A percentile compares a stretch with the other conserved stretches of the same genome.
phyloP scores from a whole-genome alignment of 2,329 filamentous ascomycete species.

The Ophiognomonia clavigignenti-juglandacearum region DNA sequence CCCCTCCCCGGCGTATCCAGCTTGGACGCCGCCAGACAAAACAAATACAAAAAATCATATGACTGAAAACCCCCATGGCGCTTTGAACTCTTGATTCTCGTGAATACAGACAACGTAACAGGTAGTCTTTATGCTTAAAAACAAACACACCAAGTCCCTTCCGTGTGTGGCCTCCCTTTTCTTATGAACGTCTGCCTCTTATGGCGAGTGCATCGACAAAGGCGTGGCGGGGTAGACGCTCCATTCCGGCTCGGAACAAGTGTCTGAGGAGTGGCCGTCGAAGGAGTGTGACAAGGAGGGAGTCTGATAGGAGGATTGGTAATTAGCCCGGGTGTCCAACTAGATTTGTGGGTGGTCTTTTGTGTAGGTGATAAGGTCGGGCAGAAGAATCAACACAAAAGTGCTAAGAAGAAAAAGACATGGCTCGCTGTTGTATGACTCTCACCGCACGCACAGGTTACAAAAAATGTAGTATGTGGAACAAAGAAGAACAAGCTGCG shows the following conservation, averaged over 20 bases:
- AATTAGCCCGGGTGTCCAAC: slow-evolving; percentile 38
- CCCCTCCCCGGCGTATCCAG: neutral
- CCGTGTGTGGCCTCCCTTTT: neutral
- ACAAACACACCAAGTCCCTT: neutral
- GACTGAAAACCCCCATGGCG: neutral
- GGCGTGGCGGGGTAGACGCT: slow-evolving; percentile 67
- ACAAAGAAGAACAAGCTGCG: neutral
- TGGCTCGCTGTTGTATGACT: slow-evolving; percentile 2
- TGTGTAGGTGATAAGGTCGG: too few species aligned
- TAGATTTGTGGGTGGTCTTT: too few species aligned
- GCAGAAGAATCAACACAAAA: too few species aligned
- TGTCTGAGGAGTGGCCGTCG: slow-evolving; percentile 45
- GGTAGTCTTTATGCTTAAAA: neutral
- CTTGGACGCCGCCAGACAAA: neutral
- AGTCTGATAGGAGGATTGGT: slow-evolving; percentile 50
- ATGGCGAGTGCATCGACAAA: slow-evolving; percentile 51
- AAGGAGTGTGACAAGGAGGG: slow-evolving; percentile 72
- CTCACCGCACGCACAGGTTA: slow-evolving; percentile 10
- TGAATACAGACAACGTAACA: neutral
- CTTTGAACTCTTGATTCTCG: neutral
- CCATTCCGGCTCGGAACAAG: slow-evolving; percentile 53
- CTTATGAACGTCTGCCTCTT: neutral
- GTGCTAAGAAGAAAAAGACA: neutral
- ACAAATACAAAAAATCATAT: neutral
- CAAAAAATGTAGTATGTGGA: neutral